Conservation (phyloP, 208 protist species). For the Borovskyia barvae region DNA sequence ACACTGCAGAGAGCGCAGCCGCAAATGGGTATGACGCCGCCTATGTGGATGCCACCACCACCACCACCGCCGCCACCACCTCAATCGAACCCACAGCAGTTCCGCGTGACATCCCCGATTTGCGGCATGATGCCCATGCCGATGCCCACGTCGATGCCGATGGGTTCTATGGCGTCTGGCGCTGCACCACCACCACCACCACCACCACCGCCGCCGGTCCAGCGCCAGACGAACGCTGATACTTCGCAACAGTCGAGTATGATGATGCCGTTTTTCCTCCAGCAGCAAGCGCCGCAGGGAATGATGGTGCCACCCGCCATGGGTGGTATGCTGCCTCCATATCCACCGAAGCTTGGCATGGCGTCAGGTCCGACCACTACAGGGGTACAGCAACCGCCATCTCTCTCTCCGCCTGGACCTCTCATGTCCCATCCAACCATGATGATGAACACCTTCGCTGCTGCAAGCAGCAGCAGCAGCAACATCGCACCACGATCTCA, state of each 20-base stretch:
- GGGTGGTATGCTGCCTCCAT: constrained; percentile 6
- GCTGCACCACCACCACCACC: neutral
- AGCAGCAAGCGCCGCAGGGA: constrained; percentile 1
- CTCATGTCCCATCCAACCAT: too few species aligned
- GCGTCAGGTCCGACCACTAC: too few species aligned
- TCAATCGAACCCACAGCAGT: neutral
- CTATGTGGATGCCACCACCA: too few species aligned
- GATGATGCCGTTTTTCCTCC: constrained; percentile 14
- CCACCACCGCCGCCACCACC: too few species aligned
- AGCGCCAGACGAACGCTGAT: neutral
- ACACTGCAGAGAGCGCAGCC: too few species aligned
- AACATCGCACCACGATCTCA: too few species aligned
- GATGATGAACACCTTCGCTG: too few species aligned
- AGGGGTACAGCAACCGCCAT: too few species aligned
- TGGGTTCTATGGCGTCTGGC: constrained; percentile 15
- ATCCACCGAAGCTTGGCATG: too few species aligned
- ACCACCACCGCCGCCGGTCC: neutral
- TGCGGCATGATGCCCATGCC: constrained; percentile 9
- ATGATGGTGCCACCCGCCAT: constrained; percentile 6
- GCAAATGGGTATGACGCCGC: constrained; percentile 12
- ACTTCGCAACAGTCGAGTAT: constrained; percentile 1
- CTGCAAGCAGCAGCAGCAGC: too few species aligned
- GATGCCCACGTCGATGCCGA: constrained; percentile 30
- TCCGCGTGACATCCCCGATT: neutral
- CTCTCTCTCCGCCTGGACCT: too few species aligned